Base-by-base conservation (phyloP, 768 basidiomycete genomes). In the Aureoboletus auriporus region DNA sequence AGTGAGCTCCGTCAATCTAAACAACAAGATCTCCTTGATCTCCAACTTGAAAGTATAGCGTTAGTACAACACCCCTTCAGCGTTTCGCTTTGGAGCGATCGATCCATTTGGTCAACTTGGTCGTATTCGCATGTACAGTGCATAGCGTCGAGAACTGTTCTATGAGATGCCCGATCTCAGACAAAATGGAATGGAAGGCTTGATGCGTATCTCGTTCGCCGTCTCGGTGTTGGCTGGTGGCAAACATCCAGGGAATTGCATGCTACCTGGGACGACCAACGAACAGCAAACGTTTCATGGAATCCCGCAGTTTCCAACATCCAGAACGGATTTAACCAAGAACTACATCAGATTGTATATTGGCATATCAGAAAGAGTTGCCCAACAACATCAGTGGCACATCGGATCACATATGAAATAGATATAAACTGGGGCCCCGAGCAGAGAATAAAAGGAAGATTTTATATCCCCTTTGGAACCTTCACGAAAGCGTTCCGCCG, bases 1-100 rank as follows among this genome's bases (percentile, higher is more conserved):
- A 49, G 70, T 73, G 51, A 80, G 57, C 51, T 81, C 80, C 4
- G 78, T 80, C 39, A 75, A 53, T 5, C 80, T 80, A 46, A 82
- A 79, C 8, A 74, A 60, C 20, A 82, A 51, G 8, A 80, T 64
- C 5, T 80, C 50, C 9, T 62, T 64, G 42, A 66, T 51, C 13
- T 66, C 66, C 36, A 66, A 47, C n/a, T 47, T 49, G 13, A n/a
- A n/a, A n/a, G n/a, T n/a, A n/a, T n/a, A n/a, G n/a, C n/a, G n/a
- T n/a, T 54, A 64, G 37, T 68, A 66, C 53, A 42, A 6, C 26
- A 49, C 30, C 2, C 64, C 66, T 5, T 68, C n/a, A 56, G 1
- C 49, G n/a, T 4, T 64, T 47, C 8, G 55, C 47, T 34, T 60
- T 7, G 56, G 53, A 4, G 47, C 31, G 30, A 68, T 52, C 34